Percentiles rank a stretch among this genome's conserved stretches.
Evolutionary conservation across 208 protist genomes (phyloP).

Genomic region (Crithidia acanthocephali): DNA sequence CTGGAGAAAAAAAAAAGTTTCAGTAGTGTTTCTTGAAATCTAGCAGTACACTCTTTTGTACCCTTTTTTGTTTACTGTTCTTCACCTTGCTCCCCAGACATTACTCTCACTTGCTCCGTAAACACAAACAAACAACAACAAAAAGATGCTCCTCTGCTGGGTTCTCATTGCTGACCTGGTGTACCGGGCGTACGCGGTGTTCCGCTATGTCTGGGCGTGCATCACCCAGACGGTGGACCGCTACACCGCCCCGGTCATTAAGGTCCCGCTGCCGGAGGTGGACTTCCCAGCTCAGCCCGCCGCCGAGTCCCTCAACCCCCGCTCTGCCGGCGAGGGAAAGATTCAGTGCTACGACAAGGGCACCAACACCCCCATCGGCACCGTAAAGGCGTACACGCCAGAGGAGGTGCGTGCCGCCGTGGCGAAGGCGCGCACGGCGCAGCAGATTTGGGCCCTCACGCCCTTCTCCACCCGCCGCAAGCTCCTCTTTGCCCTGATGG

Average conservation of each 20-base stretch:
- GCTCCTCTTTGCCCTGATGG: slow-evolving; percentile 85
- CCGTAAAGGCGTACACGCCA: slow-evolving; percentile 67
- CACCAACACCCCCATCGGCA: slow-evolving; percentile 79
- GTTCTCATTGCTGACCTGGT: slow-evolving; percentile 50
- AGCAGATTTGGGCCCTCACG: slow-evolving; percentile 84
- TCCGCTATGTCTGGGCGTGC: slow-evolving; percentile 50
- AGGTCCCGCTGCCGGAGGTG: slow-evolving; percentile 60
- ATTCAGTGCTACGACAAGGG: slow-evolving; percentile 93
- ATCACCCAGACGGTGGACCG: slow-evolving; percentile 69
- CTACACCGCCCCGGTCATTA: slow-evolving; percentile 80
- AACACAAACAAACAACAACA: too few species aligned
- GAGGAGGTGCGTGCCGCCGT: slow-evolving; percentile 76
- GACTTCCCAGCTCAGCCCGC: slow-evolving; percentile 60
- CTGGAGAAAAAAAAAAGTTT: neutral
- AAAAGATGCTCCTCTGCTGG: slow-evolving; percentile 50
- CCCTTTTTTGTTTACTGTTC: neutral
- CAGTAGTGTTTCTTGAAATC: neutral
- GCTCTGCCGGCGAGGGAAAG: slow-evolving; percentile 63
- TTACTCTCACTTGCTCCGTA: neutral
- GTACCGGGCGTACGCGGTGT: slow-evolving; percentile 63
- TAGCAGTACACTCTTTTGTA: neutral
- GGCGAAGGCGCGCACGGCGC: slow-evolving; percentile 69
- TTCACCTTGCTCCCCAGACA: neutral
- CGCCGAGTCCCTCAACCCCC: slow-evolving; percentile 64
- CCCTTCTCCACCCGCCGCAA: slow-evolving; percentile 86